phyloP scores from a whole-genome alignment of 2,329 filamentous ascomycete genomes.

The Fusarium praegraminearum region DNA sequence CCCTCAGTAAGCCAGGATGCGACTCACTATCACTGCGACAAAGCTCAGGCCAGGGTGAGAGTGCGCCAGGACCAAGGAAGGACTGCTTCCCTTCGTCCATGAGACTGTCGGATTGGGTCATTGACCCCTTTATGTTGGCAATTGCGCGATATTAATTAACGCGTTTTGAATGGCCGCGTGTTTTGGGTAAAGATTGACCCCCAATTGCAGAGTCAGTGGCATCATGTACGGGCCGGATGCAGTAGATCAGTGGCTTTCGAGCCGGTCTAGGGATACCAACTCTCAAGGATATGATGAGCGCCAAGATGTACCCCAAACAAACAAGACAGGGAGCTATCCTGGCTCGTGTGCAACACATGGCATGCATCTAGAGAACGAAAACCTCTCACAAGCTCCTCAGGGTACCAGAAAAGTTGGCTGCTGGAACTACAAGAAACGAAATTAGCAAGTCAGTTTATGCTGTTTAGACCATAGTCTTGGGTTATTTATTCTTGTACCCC shows the following conservation, averaged over 20 bases:
- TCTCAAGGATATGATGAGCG: not conserved
- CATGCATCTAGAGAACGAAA: not conserved
- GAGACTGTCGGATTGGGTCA: not conserved
- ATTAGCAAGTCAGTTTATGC: not conserved
- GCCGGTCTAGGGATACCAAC: constrained; percentile 10
- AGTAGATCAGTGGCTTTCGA: constrained; percentile 13
- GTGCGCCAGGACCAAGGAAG: not conserved
- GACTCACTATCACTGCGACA: constrained; percentile 1
- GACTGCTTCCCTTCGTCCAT: not conserved
- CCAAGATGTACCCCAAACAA: constrained; percentile 4
- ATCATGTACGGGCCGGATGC: not conserved
- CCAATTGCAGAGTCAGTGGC: not conserved
- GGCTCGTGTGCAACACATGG: not conserved
- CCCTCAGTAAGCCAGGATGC: not conserved
- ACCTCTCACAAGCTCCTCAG: constrained; percentile 1
- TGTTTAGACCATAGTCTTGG: not conserved
- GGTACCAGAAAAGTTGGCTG: no score
- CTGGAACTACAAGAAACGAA: not conserved
- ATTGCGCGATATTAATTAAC: constrained; percentile 14
- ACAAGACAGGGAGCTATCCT: constrained; percentile 1
- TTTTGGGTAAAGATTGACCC: constrained; percentile 4
- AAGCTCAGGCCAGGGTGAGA: constrained; percentile 4
- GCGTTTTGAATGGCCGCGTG: not conserved
- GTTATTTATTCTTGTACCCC: not conserved
- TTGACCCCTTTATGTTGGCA: constrained; percentile 1